phyloP scores from a whole-genome alignment of 257 asterid species.

The Solanum microdontum region DNA sequence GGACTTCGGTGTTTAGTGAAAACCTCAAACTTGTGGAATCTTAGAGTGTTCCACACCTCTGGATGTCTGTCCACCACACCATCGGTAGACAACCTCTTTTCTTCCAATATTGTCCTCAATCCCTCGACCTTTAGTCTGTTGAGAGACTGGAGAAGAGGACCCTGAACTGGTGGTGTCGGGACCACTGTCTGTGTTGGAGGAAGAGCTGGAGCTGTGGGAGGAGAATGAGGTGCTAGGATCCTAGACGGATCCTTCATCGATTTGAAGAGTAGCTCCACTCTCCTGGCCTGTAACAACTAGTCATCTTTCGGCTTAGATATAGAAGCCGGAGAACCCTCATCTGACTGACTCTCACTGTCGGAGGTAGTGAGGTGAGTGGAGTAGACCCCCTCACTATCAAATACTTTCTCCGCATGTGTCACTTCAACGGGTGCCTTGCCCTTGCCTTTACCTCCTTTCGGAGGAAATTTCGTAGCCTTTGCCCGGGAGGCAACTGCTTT shows the following conservation, averaged over 20 bases:
- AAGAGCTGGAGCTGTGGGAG: neutral
- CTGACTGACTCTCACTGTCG: no score
- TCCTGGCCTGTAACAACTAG: neutral
- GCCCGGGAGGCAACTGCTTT: no score
- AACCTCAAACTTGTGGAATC: neutral
- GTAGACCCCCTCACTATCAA: neutral
- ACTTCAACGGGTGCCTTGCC: neutral
- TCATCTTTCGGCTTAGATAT: neutral
- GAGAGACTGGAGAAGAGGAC: neutral
- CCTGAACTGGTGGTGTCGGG: neutral
- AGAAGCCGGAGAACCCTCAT: no score
- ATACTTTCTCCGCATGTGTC: neutral
- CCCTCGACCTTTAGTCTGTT: neutral
- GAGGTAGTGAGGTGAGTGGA: neutral
- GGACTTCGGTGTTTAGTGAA: neutral
- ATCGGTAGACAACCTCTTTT: neutral
- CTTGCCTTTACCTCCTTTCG: no score
- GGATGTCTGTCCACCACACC: neutral
- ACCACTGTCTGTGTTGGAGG: neutral
- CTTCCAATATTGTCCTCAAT: neutral
- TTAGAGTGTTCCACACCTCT: neutral
- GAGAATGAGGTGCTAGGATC: neutral
- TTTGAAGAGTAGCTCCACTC: neutral
- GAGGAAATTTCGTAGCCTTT: no score
- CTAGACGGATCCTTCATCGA: no score